Base-by-base conservation (phyloP, 495 filamentous ascomycete species). In the Chlorociboria aeruginascens region DNA sequence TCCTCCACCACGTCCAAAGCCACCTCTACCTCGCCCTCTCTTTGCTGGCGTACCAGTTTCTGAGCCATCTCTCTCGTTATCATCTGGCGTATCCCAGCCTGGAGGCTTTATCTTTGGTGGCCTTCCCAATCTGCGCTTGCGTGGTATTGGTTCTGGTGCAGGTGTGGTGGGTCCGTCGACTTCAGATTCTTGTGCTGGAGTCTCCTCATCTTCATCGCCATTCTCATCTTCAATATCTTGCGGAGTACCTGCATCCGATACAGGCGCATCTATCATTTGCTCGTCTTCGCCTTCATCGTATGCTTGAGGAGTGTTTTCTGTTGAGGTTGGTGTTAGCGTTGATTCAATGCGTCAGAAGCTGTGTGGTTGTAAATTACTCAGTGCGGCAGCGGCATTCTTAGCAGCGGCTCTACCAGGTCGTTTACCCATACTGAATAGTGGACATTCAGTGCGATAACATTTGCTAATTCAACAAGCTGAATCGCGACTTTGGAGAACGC, bases 61-160 rank as follows among this genome's bases (percentile, higher is more conserved):
- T 58, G 77, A 72, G 33, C 69, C 63, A 32, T 70, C 42, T 16
- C 38, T 69, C 16, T 78, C 78, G 4, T 48, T 49, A 0, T 62
- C 66, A 47, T 83, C 74, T 4, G 71, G 73, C 6, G 64, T 61
- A 60, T 86, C 78, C 79, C 82, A 86, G 60, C 85, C 85, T 6
- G 82, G 78, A 0, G 82, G 83, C 20, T 77, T 75, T 56, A 86
- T 87, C 73, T 88, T 89, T 16, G 89, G 86, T 1, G 88, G 89
- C 29, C 89, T 79, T 11, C 89, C 89, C 2, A 89, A 74, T 37
- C 89, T 84, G 52, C 85, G 78, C 60, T 86, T 83, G 56, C 85
- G 81, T 40, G 73, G 60, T 31, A 76, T 64, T 12, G 62, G 81
- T 70, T 67, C 79, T 67, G 63, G 80, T 6, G 53, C 53, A n/a